Evolutionary conservation across 148 eudicot genomes (phyloP).

Genomic region (Beta vulgaris): DNA sequence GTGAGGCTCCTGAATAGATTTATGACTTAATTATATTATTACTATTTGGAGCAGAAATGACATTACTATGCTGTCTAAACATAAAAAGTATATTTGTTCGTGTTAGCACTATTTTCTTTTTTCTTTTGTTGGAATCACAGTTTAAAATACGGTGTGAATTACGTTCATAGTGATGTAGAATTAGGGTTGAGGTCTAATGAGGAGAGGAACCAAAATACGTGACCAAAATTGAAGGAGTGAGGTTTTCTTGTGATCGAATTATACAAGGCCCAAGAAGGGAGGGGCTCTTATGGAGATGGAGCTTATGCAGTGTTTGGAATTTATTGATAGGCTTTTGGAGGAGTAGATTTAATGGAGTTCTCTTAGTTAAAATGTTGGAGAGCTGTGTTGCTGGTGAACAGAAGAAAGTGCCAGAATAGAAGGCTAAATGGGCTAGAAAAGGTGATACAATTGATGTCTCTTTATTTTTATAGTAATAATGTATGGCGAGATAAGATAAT

Average conservation of each 20-base stretch:
- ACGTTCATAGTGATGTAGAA: no score
- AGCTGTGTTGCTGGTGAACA: background rate
- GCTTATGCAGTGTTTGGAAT: background rate
- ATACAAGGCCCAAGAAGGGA: background rate
- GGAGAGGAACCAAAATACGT: background rate
- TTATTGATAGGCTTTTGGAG: background rate
- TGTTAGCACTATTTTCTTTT: no score
- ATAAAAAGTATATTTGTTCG: no score
- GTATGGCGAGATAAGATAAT: background rate
- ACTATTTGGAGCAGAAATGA: no score
- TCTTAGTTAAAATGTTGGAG: background rate
- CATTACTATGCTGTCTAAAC: background rate
- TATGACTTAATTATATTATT: no score
- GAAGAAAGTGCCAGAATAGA: background rate
- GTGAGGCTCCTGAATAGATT: slow-evolving; percentile 71
- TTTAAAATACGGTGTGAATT: no score
- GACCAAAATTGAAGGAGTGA: background rate
- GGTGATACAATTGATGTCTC: no score
- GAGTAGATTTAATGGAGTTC: background rate
- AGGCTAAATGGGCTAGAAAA: background rate
- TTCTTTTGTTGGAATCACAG: no score
- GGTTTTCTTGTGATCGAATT: background rate
- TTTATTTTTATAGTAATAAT: no score
- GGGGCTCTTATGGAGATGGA: background rate
- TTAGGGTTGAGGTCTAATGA: background rate